Conservation (phyloP, 371 early-diverging fungal species). For the Actinomucor elegans region DNA sequence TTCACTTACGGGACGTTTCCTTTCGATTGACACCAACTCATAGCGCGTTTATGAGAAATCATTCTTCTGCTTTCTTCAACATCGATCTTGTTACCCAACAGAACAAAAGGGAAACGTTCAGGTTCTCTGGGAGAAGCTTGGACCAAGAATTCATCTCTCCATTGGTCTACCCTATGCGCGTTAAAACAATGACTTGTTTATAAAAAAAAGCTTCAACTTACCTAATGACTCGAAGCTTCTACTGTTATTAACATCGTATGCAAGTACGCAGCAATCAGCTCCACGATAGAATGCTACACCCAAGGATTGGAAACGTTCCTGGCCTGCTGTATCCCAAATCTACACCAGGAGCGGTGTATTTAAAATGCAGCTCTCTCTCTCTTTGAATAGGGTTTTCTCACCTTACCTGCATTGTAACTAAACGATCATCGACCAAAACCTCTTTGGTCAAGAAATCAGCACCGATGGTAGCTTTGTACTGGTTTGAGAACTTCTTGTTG, state of each 20-base stretch:
- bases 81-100: slow-evolving; percentile 98
- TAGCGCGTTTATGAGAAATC: slow-evolving; percentile 92
- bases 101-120: slow-evolving; percentile 97
- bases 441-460: slow-evolving; percentile 99
- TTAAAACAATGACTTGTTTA: too few species aligned
- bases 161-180: slow-evolving; percentile 67
- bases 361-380: not conserved
- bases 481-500: slow-evolving; percentile 95
- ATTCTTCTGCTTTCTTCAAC: slow-evolving; percentile 90
- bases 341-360: slow-evolving; percentile 12
- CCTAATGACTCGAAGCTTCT: slow-evolving; percentile 95
- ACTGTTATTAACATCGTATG: slow-evolving; percentile 95
- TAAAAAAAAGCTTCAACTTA: too few species aligned
- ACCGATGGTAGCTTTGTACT: slow-evolving; percentile 99
- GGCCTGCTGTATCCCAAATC: slow-evolving; percentile 96
- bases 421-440: slow-evolving; percentile 85
- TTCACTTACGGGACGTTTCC: slow-evolving; percentile 83
- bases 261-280: slow-evolving; percentile 99
- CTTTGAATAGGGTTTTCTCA: slow-evolving; percentile 19
- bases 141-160: slow-evolving; percentile 97
- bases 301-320: slow-evolving; percentile 97
- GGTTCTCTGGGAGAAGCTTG: slow-evolving; percentile 94
- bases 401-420: slow-evolving; percentile 89
- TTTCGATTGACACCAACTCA: slow-evolving; percentile 95
- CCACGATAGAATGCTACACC: slow-evolving; percentile 98